Conservation (phyloP, 768 basidiomycete species). For the Boletus rufocinnamomeus region DNA sequence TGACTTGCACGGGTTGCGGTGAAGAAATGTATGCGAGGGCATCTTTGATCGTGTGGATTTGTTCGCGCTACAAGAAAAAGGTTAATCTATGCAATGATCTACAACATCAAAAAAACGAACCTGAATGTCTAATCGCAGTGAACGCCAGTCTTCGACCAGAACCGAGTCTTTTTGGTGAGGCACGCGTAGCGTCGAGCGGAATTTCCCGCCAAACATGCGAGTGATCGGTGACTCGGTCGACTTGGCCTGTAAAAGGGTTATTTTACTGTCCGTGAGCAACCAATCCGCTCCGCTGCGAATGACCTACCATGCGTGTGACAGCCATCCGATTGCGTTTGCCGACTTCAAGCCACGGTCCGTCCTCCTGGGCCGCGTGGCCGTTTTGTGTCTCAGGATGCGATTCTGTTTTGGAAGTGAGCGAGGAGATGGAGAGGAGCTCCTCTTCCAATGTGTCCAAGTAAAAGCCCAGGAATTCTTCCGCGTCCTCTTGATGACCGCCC, state of each 20-base stretch:
- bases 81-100: background rate
- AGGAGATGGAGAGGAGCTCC: constrained; percentile 72
- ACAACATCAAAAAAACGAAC: constrained; percentile 36
- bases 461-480: constrained; percentile 98
- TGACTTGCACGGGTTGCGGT: constrained; percentile 78
- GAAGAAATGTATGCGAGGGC: constrained; percentile 77
- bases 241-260: constrained; percentile 54
- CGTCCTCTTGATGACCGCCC: constrained; percentile 96
- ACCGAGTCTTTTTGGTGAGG: constrained; percentile 86
- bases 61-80: constrained; percentile 52
- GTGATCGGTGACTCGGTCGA: constrained; percentile 85
- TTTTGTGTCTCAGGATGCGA: constrained; percentile 13
- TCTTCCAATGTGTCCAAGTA: constrained; percentile 94
- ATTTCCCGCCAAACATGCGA: constrained; percentile 90
- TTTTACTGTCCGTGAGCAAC: background rate
- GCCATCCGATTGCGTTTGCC: constrained; percentile 83
- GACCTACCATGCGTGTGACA: constrained; percentile 74
- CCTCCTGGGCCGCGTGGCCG: constrained; percentile 38
- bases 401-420: constrained; percentile 45
- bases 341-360: constrained; percentile 91
- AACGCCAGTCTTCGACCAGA: constrained; percentile 90
- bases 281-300: constrained; percentile 1
- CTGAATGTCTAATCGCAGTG: constrained; percentile 87
- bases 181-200: constrained; percentile 78
- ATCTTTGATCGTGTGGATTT: constrained; percentile 77